These are phyloP conservation scores for Paramecium caudatum DNA, from an alignment of 73 alveolate species.

Conservation along the genomic window DNA sequence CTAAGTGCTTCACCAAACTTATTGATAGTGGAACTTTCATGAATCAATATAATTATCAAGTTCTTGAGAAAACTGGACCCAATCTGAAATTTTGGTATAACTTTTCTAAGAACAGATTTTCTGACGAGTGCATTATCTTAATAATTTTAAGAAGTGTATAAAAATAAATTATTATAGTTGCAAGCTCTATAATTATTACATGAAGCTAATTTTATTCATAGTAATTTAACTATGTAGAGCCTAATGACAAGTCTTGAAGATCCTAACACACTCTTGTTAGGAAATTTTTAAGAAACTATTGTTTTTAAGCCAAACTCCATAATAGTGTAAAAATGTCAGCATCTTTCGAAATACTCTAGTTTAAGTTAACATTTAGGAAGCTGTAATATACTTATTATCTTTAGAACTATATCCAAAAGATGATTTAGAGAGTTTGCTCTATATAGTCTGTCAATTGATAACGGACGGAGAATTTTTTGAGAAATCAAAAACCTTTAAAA, in stretches of 20 bases:
- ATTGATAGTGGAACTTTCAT: constrained; percentile 1
- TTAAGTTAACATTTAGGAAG: background rate
- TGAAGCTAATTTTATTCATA: background rate
- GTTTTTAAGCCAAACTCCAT: background rate
- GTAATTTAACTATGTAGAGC: background rate
- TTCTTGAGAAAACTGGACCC: constrained; percentile 18
- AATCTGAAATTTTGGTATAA: background rate
- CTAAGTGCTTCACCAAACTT: background rate
- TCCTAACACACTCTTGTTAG: background rate
- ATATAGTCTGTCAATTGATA: background rate
- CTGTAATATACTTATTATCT: background rate
- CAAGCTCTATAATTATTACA: background rate
- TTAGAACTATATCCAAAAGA: background rate
- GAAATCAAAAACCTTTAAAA: background rate
- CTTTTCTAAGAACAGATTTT: background rate
- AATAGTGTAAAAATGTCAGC: background rate
- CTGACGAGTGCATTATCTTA: background rate
- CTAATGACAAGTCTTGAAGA: background rate
- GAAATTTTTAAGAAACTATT: background rate
- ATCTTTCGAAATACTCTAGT: background rate
- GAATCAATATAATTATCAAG: background rate
- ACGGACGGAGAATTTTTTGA: constrained; percentile 14
- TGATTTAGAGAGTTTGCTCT: constrained; percentile 8
- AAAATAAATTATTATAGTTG: background rate
- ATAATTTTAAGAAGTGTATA: background rate